These are phyloP conservation scores for Verticillium nubilum DNA, from an alignment of 2,329 filamentous ascomycete genomes.

Conservation along the genomic window DNA sequence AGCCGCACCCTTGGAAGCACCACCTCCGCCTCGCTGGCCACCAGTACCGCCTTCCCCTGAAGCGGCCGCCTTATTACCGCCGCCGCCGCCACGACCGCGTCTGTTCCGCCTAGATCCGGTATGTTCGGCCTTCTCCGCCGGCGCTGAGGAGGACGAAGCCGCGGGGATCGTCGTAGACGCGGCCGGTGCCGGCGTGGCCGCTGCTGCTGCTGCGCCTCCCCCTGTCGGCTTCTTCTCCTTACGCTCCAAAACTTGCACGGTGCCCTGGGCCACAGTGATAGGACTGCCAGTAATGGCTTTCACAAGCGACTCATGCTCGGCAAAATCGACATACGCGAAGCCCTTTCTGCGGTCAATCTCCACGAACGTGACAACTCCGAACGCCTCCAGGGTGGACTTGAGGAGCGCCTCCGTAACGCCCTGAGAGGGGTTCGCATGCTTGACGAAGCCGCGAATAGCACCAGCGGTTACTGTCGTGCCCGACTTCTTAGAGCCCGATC, in stretches of 20 bases:
- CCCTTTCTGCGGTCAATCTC: constrained; percentile 95
- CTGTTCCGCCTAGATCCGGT: constrained; percentile 15
- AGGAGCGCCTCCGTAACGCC: constrained; percentile 82
- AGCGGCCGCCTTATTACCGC: constrained; percentile 4
- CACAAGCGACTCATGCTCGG: constrained; percentile 62
- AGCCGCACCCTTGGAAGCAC: constrained; percentile 1
- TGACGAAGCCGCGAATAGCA: constrained; percentile 67
- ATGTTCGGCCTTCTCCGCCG: constrained; percentile 5
- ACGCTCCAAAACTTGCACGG: constrained; percentile 80
- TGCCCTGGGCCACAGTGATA: constrained; percentile 75
- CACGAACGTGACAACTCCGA: constrained; percentile 70
- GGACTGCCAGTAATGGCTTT: constrained; percentile 80
- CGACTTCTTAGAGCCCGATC: constrained; percentile 22
- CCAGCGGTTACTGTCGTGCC: constrained; percentile 30
- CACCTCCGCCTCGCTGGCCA: not conserved
- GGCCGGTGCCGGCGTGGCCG: constrained; percentile 1
- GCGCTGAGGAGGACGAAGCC: not conserved
- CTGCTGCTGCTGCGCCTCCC: not conserved
- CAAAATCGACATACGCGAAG: constrained; percentile 89
- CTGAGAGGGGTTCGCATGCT: constrained; percentile 82
- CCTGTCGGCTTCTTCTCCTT: constrained; percentile 54
- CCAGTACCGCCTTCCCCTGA: constrained; percentile 1
- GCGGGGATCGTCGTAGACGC: not conserved
- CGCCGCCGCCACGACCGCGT: constrained; percentile 16
- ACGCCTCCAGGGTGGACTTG: constrained; percentile 65